Base-by-base conservation (phyloP, 2,329 filamentous ascomycete genomes). In the Purpureocillium lavendulum region DNA sequence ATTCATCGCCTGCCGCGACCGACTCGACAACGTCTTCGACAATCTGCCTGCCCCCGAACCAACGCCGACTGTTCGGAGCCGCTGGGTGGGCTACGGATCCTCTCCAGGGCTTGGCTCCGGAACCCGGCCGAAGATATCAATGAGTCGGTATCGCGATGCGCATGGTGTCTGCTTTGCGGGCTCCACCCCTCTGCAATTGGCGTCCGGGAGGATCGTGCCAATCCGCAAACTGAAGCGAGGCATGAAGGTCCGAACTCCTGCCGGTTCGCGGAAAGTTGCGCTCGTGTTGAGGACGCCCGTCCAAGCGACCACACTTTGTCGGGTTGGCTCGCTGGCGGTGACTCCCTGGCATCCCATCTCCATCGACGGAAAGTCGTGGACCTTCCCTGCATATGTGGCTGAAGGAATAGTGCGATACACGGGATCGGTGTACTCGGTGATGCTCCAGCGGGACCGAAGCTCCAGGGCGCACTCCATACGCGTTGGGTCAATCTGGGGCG, bases 291-390 rank as follows among this genome's bases (percentile, higher is more conserved):
- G 64, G 49, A 79, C 73, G 5, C 51, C 55, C 0, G 65, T 77
- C 0, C 40, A 44, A 3, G 41, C 54, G 31, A 56, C 57, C 29
- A 42, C 50, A 2, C 61, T 80, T 50, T 73, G 69, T 42, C 60
- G 60, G 1, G 53, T 79, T 1, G 65, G 64, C 2, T 49, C 43
- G 1, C 57, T 80, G 7, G 51, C 71, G 7, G 67, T 80, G 21
- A 81, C 77, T 17, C 69, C 71, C 0, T 81, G 74, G 73, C 78
- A 82, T 50, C 77, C 77, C 1, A 55, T 82, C 3, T 64, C 58
- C 0, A 35, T 51, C 2, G 56, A 64, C 15, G 56, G 50, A 13
- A 52, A 56, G 33, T 47, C 39, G 3, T 78, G 72, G 73, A 46
- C 42, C 0, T 77, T 75, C 45, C 74, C 74, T 0, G 61, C 53